These are phyloP conservation scores for Orobanche coerulescens DNA, from an alignment of 257 asterid species.

Conservation along the genomic window DNA sequence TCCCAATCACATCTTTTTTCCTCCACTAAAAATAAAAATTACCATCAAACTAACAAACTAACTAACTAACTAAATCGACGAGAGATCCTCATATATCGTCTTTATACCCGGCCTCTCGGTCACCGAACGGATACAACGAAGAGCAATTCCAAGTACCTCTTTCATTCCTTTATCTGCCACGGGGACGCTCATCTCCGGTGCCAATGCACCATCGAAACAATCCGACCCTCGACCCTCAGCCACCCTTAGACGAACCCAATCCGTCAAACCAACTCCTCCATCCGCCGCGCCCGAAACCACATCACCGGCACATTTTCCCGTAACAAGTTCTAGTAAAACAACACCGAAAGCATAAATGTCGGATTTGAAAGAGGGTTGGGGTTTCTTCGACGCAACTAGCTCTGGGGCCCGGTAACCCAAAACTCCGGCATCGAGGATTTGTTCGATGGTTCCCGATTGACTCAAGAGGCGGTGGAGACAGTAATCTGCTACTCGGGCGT, in stretches of 20 bases:
- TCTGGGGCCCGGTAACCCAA: constrained; percentile 96
- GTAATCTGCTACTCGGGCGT: constrained; percentile 84
- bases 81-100: constrained; percentile 85
- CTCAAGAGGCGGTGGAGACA: constrained; percentile 97
- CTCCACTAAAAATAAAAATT: constrained; percentile 20
- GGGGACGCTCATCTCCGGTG: constrained; percentile 46
- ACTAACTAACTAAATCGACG: constrained; percentile 72
- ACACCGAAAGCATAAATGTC: constrained; percentile 94
- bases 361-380: constrained; percentile 83
- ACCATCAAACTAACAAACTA: constrained; percentile 14
- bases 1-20: constrained; percentile 34
- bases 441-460: constrained; percentile 82
- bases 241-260: constrained; percentile 90
- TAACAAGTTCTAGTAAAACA: constrained; percentile 66
- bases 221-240: constrained; percentile 72
- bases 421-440: constrained; percentile 90
- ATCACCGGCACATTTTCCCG: constrained; percentile 96
- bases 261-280: constrained; percentile 82
- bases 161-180: constrained; percentile 75
- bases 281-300: constrained; percentile 81
- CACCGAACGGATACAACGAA: constrained; percentile 69
- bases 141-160: constrained; percentile 82
- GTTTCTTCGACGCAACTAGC: constrained; percentile 74
- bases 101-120: constrained; percentile 95
- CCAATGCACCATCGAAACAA: constrained; percentile 61